Evolutionary conservation across 1,284 basidiomycete species (phyloP).

Genomic region (Nidula niveotomentosa): DNA sequence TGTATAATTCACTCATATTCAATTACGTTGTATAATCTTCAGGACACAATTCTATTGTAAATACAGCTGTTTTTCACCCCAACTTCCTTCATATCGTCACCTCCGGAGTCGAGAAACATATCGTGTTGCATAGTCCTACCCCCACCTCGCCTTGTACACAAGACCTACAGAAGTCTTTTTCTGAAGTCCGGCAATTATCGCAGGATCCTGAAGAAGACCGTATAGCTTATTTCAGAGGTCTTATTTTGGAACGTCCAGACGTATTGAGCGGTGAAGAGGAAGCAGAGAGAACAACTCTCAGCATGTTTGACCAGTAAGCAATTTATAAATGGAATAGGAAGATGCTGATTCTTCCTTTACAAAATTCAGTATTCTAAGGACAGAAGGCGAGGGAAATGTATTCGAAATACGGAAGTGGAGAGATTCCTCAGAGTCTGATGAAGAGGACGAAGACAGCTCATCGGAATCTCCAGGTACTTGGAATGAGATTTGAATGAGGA

Average conservation of each 20-base stretch:
- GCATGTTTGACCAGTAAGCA: constrained; percentile 54
- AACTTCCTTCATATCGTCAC: constrained; percentile 64
- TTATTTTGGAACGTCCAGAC: constrained; percentile 18
- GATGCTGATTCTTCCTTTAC: too few relatives aligned
- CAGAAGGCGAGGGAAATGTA: constrained; percentile 49
- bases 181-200: constrained; percentile 44
- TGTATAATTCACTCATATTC: neutral
- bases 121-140: constrained; percentile 69
- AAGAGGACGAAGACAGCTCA: constrained; percentile 14
- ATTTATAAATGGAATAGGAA: too few relatives aligned
- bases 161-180: constrained; percentile 39
- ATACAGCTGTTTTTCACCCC: constrained; percentile 71
- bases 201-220: constrained; percentile 31
- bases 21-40: neutral
- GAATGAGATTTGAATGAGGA: too few relatives aligned
- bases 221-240: constrained; percentile 28
- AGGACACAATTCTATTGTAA: constrained; percentile 78
- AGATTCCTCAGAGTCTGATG: constrained; percentile 14
- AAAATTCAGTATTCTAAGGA: constrained; percentile 45
- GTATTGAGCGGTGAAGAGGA: constrained; percentile 25
- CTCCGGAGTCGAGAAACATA: constrained; percentile 67
- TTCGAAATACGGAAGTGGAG: constrained; percentile 38
- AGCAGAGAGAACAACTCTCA: constrained; percentile 32
- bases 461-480: too few relatives aligned
- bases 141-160: constrained; percentile 46